Base-by-base conservation (phyloP, 2,329 filamentous ascomycete species). In the Stagonosporopsis rhizophila region DNA sequence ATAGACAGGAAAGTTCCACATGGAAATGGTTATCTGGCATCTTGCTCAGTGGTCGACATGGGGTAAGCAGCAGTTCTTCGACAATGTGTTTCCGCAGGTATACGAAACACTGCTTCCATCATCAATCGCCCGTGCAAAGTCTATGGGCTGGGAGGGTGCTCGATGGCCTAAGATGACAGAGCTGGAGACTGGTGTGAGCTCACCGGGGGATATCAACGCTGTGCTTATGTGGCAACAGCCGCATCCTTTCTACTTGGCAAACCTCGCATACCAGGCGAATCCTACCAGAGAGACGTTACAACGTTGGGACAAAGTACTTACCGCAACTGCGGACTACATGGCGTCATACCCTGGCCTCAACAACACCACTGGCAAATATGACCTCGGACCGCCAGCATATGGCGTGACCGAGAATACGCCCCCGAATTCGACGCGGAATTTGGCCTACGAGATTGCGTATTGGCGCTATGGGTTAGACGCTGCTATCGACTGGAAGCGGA, bases 191-290 rank as follows among this genome's bases (percentile, higher is more conserved):
- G 82, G 83, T 25, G 75, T 80, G 12, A 82, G 78, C 40, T 81
- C 83, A 1, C 84, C 84, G 0, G 85, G 85, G 2, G 82, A 84
- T 56, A 85, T 87, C 64, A 87, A 87, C 63, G 81, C 80, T 2
- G 70, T 87, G 2, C 75, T 87, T 0, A 81, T 86, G 52, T 87
- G 85, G 85, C 85, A 87, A 60, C 84, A 69, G 22, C 84, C 84
- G 11, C 85, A 87, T 65, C 77, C 81, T 0, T 81, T 86, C 74
- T 84, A 84, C 64, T 82, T 87, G 58, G 85, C 84, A 0, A 83
- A 85, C 65, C 64, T 81, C 1, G 81, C 83, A 62, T 85, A 81
- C 63, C 76, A 80, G 38, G 75, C 76, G 0, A 77, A 73, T 28
- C 78, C 81, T 1, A 75, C 71, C 12, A 53, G 68, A 6, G 67